These are phyloP conservation scores for Colletotrichum gigasporum DNA, from an alignment of 2,329 filamentous ascomycete species.

Conservation along the genomic window DNA sequence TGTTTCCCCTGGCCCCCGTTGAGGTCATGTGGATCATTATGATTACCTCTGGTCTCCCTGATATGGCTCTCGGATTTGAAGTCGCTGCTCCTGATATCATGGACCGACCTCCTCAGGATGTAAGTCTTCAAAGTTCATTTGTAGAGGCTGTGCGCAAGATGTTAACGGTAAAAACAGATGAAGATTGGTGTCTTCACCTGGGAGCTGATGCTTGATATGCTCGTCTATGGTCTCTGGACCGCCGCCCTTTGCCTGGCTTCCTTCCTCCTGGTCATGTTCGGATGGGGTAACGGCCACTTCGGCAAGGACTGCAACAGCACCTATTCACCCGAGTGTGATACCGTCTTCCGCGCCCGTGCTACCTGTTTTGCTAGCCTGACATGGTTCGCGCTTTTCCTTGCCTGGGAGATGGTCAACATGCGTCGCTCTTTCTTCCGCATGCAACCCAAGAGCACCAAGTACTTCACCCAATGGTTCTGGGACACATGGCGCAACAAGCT, in stretches of 20 bases:
- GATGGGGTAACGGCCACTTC: conserved; percentile 61
- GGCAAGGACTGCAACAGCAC: conserved; percentile 67
- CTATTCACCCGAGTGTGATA: conserved; percentile 62
- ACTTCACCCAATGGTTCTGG: conserved; percentile 72
- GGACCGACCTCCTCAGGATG: conserved; percentile 72
- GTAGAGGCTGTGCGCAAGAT: neutral
- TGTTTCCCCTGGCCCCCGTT: conserved; percentile 78
- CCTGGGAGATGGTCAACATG: conserved; percentile 79
- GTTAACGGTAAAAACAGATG: conserved; percentile 36
- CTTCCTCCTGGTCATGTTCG: conserved; percentile 63
- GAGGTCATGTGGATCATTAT: conserved; percentile 84
- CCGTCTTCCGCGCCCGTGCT: conserved; percentile 74
- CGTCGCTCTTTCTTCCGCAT: conserved; percentile 78
- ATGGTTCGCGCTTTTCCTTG: conserved; percentile 78
- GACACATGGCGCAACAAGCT: conserved; percentile 78
- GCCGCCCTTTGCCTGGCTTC: conserved; percentile 64
- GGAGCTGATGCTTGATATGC: conserved; percentile 72
- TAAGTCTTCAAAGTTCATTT: conserved; percentile 45
- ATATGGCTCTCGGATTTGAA: conserved; percentile 81
- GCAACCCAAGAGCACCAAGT: conserved; percentile 68
- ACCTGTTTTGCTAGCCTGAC: conserved; percentile 78
- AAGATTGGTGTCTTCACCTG: conserved; percentile 69
- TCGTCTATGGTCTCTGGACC: conserved; percentile 75
- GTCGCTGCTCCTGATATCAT: conserved; percentile 75
- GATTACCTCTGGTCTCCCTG: conserved; percentile 78